Conservation (phyloP, 768 basidiomycete genomes). For the Lentinula boryana region DNA sequence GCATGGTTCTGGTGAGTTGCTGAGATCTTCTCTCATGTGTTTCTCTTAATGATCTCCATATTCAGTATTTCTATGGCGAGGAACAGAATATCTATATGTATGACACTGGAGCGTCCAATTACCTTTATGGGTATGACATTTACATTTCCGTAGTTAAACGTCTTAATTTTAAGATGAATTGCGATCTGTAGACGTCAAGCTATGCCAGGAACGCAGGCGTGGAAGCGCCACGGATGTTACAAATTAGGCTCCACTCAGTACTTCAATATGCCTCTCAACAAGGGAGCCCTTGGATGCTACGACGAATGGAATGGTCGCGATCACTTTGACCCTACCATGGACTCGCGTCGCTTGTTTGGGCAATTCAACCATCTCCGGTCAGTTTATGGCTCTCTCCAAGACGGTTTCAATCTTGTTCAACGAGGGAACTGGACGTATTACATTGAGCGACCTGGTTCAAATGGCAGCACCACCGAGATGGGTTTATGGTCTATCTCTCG, state of each 20-base stretch:
- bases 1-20: slow-evolving; percentile 64
- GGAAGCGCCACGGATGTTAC: slow-evolving; percentile 95
- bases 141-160: slow-evolving; percentile 30
- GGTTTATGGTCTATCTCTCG: slow-evolving; percentile 84
- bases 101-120: slow-evolving; percentile 87
- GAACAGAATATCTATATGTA: slow-evolving; percentile 87
- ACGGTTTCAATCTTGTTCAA: slow-evolving; percentile 79
- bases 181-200: slow-evolving; percentile 74
- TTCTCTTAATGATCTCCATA: slow-evolving; percentile 79
- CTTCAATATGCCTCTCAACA: slow-evolving; percentile 87
- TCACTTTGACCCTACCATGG: slow-evolving; percentile 89
- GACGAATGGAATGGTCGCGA: slow-evolving; percentile 93
- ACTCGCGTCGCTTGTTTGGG: slow-evolving; percentile 68
- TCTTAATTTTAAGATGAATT: slow-evolving; percentile 20
- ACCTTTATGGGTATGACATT: slow-evolving; percentile 71
- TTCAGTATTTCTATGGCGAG: slow-evolving; percentile 89
- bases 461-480: slow-evolving; percentile 75
- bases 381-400: slow-evolving; percentile 70
- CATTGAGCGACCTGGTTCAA: slow-evolving; percentile 82
- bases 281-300: slow-evolving; percentile 75
- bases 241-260: slow-evolving; percentile 85
- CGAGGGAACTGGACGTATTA: slow-evolving; percentile 80
- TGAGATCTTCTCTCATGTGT: slow-evolving; percentile 35
- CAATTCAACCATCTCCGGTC: slow-evolving; percentile 70
- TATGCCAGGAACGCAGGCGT: slow-evolving; percentile 79